phyloP scores from a whole-genome alignment of 1,284 basidiomycete genomes.

The Mixia osmundae region DNA sequence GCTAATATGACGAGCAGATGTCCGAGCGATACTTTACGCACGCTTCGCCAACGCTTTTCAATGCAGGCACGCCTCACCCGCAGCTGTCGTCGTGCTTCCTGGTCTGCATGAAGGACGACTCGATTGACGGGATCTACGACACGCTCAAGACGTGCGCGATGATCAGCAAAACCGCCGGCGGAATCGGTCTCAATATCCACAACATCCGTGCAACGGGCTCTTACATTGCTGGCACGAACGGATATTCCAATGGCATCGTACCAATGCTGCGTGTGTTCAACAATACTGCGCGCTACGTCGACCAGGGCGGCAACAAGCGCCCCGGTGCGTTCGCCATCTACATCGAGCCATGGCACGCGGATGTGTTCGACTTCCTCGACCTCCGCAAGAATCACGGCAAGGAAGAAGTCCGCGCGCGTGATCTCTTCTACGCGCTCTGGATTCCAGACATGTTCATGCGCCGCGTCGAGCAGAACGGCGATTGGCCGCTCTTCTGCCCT shows the following conservation, averaged over 20 bases:
- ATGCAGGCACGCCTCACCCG: slow-evolving; percentile 83
- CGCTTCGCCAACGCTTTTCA: slow-evolving; percentile 95
- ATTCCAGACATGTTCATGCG: slow-evolving; percentile 94
- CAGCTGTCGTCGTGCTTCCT: slow-evolving; percentile 97
- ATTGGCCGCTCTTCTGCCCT: slow-evolving; percentile 97
- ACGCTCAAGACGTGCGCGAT: slow-evolving; percentile 95
- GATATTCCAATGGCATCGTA: slow-evolving; percentile 90
- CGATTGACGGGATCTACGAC: slow-evolving; percentile 97
- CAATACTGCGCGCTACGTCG: slow-evolving; percentile 95
- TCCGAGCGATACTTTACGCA: slow-evolving; percentile 94
- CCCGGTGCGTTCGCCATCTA: slow-evolving; percentile 73
- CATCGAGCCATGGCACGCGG: slow-evolving; percentile 38
- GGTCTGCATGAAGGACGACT: slow-evolving; percentile 95
- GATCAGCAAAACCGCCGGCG: slow-evolving; percentile 98
- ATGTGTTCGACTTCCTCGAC: slow-evolving; percentile 94
- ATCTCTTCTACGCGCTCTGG: slow-evolving; percentile 98
- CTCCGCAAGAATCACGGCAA: slow-evolving; percentile 98
- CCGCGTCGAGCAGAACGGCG: slow-evolving; percentile 58
- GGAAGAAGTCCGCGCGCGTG: slow-evolving; percentile 88
- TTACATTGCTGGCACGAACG: slow-evolving; percentile 24
- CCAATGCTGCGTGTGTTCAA: slow-evolving; percentile 98
- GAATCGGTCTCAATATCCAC: slow-evolving; percentile 90
- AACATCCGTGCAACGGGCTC: slow-evolving; percentile 86
- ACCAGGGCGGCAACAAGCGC: slow-evolving; percentile 98
- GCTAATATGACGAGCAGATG: slow-evolving; percentile 46